Percentiles rank a stretch among this genome's conserved stretches.
phyloP scores from a whole-genome alignment of 163 green algal species.

The Chlorella variabilis region DNA sequence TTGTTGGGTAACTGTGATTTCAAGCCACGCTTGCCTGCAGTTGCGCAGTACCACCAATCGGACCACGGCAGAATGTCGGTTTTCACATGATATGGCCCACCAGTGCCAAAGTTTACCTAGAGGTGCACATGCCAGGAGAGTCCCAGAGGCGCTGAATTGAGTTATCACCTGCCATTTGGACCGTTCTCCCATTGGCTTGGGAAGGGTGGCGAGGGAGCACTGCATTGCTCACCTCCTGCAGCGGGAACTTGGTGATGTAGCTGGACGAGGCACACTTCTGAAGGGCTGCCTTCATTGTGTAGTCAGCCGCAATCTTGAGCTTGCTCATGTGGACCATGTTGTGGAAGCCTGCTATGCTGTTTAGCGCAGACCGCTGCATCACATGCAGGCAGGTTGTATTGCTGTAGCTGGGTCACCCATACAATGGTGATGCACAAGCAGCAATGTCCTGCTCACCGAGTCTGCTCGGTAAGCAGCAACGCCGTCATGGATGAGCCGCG shows the following conservation, averaged over 20 bases:
- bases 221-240: not conserved
- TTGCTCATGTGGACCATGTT: not conserved
- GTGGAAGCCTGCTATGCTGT: not conserved
- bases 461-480: not conserved
- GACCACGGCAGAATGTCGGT: not conserved
- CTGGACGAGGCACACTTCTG: not conserved
- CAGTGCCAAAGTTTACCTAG: not conserved
- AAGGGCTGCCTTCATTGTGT: not conserved
- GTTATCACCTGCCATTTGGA: not conserved
- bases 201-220: no score
- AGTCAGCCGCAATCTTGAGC: not conserved
- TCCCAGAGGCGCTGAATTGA: not conserved
- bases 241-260: slow-evolving; percentile 3
- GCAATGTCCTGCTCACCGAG: not conserved
- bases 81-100: not conserved
- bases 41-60: not conserved
- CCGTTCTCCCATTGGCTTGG: no score
- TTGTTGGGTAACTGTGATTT: no score
- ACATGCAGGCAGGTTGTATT: no score
- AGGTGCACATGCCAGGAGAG: not conserved
- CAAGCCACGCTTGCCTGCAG: not conserved
- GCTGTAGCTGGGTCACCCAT: no score
- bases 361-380: not conserved
- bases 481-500: not conserved
- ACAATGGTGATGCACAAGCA: no score